Base-by-base conservation (phyloP, 2,329 filamentous ascomycete species). In the Microcera coccophila region DNA sequence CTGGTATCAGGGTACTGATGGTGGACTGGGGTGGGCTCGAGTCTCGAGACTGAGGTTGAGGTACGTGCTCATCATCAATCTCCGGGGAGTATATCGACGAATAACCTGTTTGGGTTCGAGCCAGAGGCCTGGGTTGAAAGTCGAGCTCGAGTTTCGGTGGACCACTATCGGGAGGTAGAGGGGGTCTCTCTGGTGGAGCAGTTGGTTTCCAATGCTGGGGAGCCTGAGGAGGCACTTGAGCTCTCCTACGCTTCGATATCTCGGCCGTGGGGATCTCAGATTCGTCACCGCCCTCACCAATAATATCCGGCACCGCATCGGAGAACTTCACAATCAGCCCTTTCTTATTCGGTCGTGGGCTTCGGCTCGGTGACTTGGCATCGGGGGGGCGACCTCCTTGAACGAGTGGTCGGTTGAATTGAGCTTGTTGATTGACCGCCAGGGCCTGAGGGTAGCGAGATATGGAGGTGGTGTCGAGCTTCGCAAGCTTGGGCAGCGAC, bases 221-320 rank as follows among this genome's bases (percentile, higher is more conserved):
- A 44, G 59, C 62, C 12, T 57, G 62, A 16, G 59, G 64, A 16
- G 63, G 57, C 46, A 58, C 65, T 54, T 60, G 67, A 21, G 58
- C 40, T 52, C 58, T 71, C 63, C 76, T 83, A 49, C 69, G 71
- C 60, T 72, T 75, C 4, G 81, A 82, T 41, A 95, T 84, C 60
- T 93, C 85, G 16, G 81, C 71, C 2, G 82, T 78, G 2, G 87
- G 86, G 8, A 77, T 70, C 41, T 87, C 82, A 41, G 85, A 84
- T 63, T 95, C 90, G 59, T 96, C 91, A 24, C 91, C 91, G 44
- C 91, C 91, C 64, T 91, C 84, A 36, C 91, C 91, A 59, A 97
- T 96, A 48, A 95, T 67, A 36, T 89, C 85, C 5, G 90, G 90
- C 41, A 76, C 73, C 9, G 75, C 76, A 53, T 87, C 81, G 39